Evolutionary conservation across 129 eudicot species (phyloP).

Genomic region (Cynara cardunculus): DNA sequence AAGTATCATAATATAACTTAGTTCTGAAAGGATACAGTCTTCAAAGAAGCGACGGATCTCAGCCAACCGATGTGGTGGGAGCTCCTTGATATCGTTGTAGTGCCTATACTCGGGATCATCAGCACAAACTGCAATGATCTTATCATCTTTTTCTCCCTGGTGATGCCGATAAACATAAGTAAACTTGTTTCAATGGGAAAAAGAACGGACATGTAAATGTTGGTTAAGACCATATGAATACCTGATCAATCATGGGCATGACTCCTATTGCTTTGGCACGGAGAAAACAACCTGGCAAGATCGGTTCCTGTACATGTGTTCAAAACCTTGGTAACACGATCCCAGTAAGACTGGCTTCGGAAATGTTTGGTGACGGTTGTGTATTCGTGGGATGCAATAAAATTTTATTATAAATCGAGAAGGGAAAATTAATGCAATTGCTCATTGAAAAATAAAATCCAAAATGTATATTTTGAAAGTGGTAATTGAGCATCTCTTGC

Average conservation of each 20-base stretch:
- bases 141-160: constrained; percentile 96
- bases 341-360: background rate
- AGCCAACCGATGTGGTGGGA: constrained; percentile 94
- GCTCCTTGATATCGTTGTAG: constrained; percentile 77
- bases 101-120: constrained; percentile 89
- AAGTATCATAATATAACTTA: background rate
- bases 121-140: constrained; percentile 98
- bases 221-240: constrained; percentile 4
- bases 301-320: constrained; percentile 69
- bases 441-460: no score
- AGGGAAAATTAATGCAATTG: background rate
- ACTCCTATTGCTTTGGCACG: constrained; percentile 93
- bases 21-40: constrained; percentile 74
- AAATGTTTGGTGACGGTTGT: background rate
- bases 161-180: background rate
- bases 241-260: constrained; percentile 99
- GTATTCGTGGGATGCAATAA: no score
- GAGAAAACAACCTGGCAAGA: constrained; percentile 87
- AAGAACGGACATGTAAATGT: background rate
- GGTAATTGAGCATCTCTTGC: background rate
- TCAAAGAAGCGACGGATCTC: constrained; percentile 98
- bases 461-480: no score
- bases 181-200: background rate
- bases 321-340: background rate
- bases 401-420: background rate